phyloP scores from a whole-genome alignment of 345 rosid species.

The Citrus glauca region DNA sequence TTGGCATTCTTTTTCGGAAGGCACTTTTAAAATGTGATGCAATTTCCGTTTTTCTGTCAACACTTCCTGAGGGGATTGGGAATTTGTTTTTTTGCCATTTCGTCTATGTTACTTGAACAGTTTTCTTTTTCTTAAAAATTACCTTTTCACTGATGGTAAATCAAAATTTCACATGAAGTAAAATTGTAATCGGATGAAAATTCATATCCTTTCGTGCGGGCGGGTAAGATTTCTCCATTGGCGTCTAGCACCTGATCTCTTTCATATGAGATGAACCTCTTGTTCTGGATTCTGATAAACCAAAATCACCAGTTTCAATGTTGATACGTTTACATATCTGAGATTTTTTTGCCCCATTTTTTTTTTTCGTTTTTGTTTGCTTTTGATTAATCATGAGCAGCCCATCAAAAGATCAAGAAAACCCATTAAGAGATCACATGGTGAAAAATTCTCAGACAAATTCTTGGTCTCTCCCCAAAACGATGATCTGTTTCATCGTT shows the following conservation, averaged over 20 bases:
- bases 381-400: slow-evolving; percentile 2
- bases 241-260: neutral
- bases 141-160: neutral
- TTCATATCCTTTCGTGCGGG: slow-evolving; percentile 1
- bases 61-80: neutral
- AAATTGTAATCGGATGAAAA: neutral
- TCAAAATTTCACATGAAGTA: neutral
- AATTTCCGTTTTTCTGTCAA: neutral
- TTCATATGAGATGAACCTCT: neutral
- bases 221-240: neutral
- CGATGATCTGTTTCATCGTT: slow-evolving; percentile 20
- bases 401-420: slow-evolving; percentile 4
- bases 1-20: neutral
- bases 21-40: neutral
- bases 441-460: slow-evolving; percentile 12
- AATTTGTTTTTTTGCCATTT: no score
- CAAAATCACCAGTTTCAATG: neutral
- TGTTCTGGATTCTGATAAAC: neutral
- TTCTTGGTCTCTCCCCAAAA: slow-evolving; percentile 6
- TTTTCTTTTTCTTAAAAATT: neutral
- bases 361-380: neutral
- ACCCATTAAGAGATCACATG: neutral
- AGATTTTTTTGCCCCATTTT: neutral
- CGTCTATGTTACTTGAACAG: no score
- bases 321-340: neutral